Percentiles rank a stretch among this genome's conserved stretches.
Evolutionary conservation across 2,329 filamentous ascomycete species (phyloP).

Genomic region (Colletotrichum aenigma): DNA sequence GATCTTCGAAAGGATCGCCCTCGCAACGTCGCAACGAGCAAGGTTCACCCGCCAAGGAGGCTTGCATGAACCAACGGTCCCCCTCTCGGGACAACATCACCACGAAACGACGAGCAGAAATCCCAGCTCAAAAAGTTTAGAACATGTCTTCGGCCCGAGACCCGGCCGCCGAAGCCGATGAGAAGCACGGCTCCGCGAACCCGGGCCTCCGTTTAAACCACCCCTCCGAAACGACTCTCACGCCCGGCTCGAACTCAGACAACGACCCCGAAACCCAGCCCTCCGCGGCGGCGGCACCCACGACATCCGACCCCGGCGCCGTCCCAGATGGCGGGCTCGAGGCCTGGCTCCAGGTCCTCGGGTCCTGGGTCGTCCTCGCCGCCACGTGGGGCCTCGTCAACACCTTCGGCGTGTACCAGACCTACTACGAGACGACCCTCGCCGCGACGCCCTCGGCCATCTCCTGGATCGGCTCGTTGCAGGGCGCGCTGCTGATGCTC

Average conservation of each 20-base stretch:
- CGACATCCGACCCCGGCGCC: background rate
- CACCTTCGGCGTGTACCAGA: conserved; percentile 51
- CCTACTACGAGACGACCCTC: conserved; percentile 43
- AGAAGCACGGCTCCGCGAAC: background rate
- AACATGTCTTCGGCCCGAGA: background rate
- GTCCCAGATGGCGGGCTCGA: conserved; percentile 27
- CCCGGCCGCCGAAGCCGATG: background rate
- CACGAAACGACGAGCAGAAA: background rate
- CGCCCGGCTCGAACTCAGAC: background rate
- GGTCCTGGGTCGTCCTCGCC: conserved; percentile 22
- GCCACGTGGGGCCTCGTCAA: conserved; percentile 39
- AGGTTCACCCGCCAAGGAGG: background rate
- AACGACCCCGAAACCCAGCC: background rate
- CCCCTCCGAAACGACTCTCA: conserved; percentile 3
- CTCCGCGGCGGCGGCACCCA: background rate
- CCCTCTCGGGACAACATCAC: background rate
- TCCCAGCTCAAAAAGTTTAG: background rate
- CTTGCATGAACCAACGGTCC: background rate
- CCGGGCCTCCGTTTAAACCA: background rate
- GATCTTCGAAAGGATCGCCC: background rate
- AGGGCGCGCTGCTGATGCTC: conserved; percentile 44
- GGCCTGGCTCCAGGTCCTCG: conserved; percentile 30
- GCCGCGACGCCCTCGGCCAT: conserved; percentile 42
- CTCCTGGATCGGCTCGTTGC: conserved; percentile 50
- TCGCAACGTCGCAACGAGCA: background rate